A percentile compares a stretch with the other conserved stretches of the same genome.
These are phyloP conservation scores for Ambrosiella xylebori DNA, from an alignment of 2,329 filamentous ascomycete species.

Conservation along the genomic window DNA sequence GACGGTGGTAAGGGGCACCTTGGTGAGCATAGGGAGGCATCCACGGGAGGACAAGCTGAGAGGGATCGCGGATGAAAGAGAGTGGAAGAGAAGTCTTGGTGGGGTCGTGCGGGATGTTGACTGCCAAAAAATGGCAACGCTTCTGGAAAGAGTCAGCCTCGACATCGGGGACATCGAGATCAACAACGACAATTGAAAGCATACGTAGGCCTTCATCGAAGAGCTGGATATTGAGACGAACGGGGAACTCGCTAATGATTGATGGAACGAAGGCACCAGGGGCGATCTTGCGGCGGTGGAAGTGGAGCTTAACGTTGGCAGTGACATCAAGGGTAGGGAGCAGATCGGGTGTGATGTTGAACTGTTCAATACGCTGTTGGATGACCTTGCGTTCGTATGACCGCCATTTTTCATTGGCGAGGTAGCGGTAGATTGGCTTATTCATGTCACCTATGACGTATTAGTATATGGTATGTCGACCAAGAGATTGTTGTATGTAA, in stretches of 20 bases:
- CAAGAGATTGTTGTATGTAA: constrained; percentile 12
- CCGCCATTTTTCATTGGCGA: constrained; percentile 78
- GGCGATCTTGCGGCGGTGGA: constrained; percentile 49
- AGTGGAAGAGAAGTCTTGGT: constrained; percentile 46
- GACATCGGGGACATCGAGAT: constrained; percentile 74
- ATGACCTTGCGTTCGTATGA: constrained; percentile 64
- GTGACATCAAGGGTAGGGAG: constrained; percentile 62
- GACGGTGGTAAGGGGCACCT: constrained; percentile 77
- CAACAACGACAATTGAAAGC: constrained; percentile 69
- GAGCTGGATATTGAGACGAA: constrained; percentile 65
- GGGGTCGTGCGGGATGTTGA: constrained; percentile 38
- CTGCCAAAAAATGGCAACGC: constrained; percentile 75
- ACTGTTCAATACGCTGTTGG: constrained; percentile 69
- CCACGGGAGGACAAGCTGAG: constrained; percentile 64
- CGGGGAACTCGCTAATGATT: constrained; percentile 51
- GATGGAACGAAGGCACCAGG: constrained; percentile 69
- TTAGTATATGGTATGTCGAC: constrained; percentile 14
- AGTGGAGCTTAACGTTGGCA: constrained; percentile 67
- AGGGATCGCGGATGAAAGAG: constrained; percentile 36
- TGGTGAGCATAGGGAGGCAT: constrained; percentile 74
- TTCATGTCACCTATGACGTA: constrained; percentile 61
- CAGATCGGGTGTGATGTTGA: constrained; percentile 77
- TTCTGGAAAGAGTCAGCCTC: constrained; percentile 59
- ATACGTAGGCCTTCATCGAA: constrained; percentile 71
- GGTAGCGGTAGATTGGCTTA: constrained; percentile 86